A percentile compares a stretch with the other conserved stretches of the same genome.
Conservation (phyloP, 148 eudicot species). For the Chenopodium album region DNA sequence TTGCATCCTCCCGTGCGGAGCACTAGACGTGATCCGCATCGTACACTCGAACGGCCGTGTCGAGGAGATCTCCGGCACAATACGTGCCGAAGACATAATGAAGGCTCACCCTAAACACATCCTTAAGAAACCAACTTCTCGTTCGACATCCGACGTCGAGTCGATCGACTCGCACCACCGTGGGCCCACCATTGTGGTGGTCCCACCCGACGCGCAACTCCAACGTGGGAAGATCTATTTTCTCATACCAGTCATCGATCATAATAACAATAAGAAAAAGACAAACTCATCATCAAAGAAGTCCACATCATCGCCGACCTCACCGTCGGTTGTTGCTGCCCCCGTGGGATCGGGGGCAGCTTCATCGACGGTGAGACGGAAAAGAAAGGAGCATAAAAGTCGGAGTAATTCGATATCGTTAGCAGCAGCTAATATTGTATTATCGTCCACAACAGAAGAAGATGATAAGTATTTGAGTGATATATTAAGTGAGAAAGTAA, state of each 20-base stretch:
- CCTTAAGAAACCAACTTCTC: constrained; percentile 53
- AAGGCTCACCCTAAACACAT: constrained; percentile 67
- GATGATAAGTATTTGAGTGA: constrained; percentile 79
- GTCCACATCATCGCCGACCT: neutral
- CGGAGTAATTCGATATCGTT: neutral
- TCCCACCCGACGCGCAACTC: constrained; percentile 72
- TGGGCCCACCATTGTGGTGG: constrained; percentile 45
- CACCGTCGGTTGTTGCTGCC: neutral
- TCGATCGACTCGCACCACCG: neutral
- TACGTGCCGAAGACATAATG: constrained; percentile 60
- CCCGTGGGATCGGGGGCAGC: neutral
- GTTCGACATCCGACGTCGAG: constrained; percentile 25
- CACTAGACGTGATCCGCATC: constrained; percentile 79
- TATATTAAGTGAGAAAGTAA: constrained; percentile 58
- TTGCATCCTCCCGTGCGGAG: constrained; percentile 89
- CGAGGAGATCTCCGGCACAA: constrained; percentile 60
- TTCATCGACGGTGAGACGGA: constrained; percentile 28
- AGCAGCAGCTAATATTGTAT: constrained; percentile 12
- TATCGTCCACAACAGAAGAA: neutral
- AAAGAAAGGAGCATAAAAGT: constrained; percentile 6
- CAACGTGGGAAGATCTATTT: constrained; percentile 85
- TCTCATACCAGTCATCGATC: constrained; percentile 48
- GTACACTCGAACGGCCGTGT: constrained; percentile 81
- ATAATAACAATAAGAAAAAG: neutral
- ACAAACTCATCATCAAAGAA: neutral